Base-by-base conservation (phyloP, 768 basidiomycete genomes). In the Glaciozyma antarctica region DNA sequence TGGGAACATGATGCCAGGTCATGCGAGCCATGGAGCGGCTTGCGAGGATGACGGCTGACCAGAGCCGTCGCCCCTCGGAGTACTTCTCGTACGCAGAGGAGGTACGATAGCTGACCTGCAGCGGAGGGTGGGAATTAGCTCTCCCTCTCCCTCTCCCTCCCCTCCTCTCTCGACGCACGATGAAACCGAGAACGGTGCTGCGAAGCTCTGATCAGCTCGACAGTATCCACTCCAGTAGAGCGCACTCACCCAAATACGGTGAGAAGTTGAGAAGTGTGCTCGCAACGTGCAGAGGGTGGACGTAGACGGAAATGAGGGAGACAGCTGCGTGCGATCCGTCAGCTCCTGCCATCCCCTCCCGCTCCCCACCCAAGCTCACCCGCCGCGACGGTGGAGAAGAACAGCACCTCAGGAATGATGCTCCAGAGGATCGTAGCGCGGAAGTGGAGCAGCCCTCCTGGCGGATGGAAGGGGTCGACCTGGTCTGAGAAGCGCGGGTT, bases 11-110 rank as follows among this genome's bases (percentile, higher is more conserved):
- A 2, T 53, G 32, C 60, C 60, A 61, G 10, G 52, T 83, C 75
- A 83, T 75, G 72, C 82, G 82, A 0, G 82, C 81, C 41, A 86
- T 72, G 65, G 82, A 84, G 59, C 83, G 79, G 13, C 81, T 82
- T 12, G 81, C 80, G 44, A 82, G 78, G 2, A 77, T 78, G 61
- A 87, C 84, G 65, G 78, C 82, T 2, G 82, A 82, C 85, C 86
- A 88, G 74, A 86, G 79, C 72, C 84, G 86, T 34, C 86, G 76
- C 6, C 86, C 86, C 71, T 61, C 60, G 24, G 9, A 19, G 51
- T 61, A 61, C 19, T 26, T 30, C 19, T 13, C 51, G 43, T 28
- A 61, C 1, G 60, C 51, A 7, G 38, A 28, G 0, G 59, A 19
- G 2, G 32, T 32, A 13, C 30, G 15, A 24, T 13, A 19, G 0